Evolutionary conservation across 1,284 basidiomycete genomes (phyloP), one percentile per base, ranked within the genome.

Genomic region (Microbotryum silenes-acaulis): DNA sequence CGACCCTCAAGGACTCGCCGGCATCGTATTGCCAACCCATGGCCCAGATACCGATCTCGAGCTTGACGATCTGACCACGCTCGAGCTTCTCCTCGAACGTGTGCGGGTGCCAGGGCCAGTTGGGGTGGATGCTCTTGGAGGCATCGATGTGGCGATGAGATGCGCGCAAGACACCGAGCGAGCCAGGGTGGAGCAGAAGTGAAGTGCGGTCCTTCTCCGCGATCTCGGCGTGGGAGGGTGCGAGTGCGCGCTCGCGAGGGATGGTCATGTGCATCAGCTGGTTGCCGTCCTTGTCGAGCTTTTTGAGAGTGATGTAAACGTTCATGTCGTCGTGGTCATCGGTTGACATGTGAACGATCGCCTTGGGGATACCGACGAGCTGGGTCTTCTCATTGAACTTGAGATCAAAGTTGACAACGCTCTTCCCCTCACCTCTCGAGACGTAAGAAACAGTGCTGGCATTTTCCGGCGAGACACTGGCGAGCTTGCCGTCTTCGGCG

Each of bases 1-100:
- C 60, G 25, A 61, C 60, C 23, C 60, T 50, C 23, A 73, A 56
- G 4, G 60, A 54, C 61, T 73, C 72, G 51, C 72, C 72, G 1
- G 64, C 62, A 6, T 69, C 66, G 60, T 71, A 70, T 21, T 64
- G 62, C 56, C 69, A 66, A 21, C 69, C 71, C 57, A 68, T 68
- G 21, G 69, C 66, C 72, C 72, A 73, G 52, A 72, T 64, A 14
- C 68, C 68, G 51, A 73, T 72, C 51, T 70, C 69, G 37, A 72
- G 62, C 50, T 62, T 54, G 45, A 71, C 71, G 23, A 71, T 56
- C 54, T 66, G 61, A 47, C 70, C 71, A 20, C 48, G 61, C 6
- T 57, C 50, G 25, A 73, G 62, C 63, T 57, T 70, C 65, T 25
- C 65, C 51, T 60, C 61, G 61, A 55, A 67, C 49, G 63, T 68